Evolutionary conservation across 345 rosid species (phyloP), one percentile per base, ranked within the genome.

Genomic region (Kernera saxatilis): DNA sequence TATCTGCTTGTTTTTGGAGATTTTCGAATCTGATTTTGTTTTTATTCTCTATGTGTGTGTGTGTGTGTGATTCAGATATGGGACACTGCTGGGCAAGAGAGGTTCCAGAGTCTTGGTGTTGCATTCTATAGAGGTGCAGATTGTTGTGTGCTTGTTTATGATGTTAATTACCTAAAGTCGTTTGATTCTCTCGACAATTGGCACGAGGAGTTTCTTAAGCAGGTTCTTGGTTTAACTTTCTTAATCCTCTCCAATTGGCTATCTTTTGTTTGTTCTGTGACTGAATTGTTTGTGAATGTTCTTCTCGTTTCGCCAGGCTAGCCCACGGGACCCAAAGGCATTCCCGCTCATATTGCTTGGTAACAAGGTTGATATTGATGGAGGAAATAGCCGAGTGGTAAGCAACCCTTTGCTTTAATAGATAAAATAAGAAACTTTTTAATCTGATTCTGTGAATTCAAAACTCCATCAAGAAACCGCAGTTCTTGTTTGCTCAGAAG

Each of bases 361-460:
- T 77, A 93, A 93, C 85, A 93, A 93, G 84, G 85, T 93, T 81
- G 98, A 93, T 51, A 85, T 93, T 41, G 98, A 93, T 86, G 98
- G 97, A 64, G 98, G 98, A 75, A 93, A 93, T 64, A 93, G 97
- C 75, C 87, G 98, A 77, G 98, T 91, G 94, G 98, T 93, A 82
- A 83, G 87, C 39, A 10, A 11, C 3, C 35, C 27, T 65, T 54
- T 1, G 22, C 4, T 17, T 11, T 33, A 0, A 40, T 39, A 2
- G 3, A 30, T 19, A 29, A 44, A 21, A 19, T 41, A 27, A 26
- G 51, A 60, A 41, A 41, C 22, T 30, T n/a, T 27, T 6, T 29
- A 36, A n/a, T 25, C 19, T 57, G 15, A 19, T 11, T 17, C 6
- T 18, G 23, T 55, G 21, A 39, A 14, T 26, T 39, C 36, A 40